phyloP scores from a whole-genome alignment of 2,329 filamentous ascomycete genomes.

The Aspergillus neotritici region DNA sequence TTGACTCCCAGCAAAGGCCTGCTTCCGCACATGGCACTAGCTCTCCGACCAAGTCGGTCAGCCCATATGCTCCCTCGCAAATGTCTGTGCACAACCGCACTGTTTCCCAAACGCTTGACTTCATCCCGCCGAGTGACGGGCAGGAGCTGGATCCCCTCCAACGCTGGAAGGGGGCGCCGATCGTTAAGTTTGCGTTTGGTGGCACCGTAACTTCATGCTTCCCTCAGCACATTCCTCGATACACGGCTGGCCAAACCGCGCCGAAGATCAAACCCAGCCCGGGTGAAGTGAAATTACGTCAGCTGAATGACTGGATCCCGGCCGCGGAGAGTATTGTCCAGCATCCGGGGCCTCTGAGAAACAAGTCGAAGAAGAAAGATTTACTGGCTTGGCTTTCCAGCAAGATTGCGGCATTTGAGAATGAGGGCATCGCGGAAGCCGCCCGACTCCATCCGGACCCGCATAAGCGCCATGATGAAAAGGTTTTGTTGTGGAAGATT shows the following conservation, averaged over 20 bases:
- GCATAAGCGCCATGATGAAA: conserved; percentile 68
- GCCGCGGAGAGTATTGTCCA: conserved; percentile 66
- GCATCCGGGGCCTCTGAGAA: conserved; percentile 84
- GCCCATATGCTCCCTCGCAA: conserved; percentile 31
- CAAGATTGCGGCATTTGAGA: conserved; percentile 70
- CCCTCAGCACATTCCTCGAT: conserved; percentile 81
- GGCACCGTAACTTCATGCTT: conserved; percentile 79
- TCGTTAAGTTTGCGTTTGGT: conserved; percentile 83
- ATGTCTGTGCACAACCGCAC: conserved; percentile 34
- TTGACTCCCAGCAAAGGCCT: conserved; percentile 48
- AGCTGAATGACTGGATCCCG: conserved; percentile 66
- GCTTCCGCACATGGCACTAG: conserved; percentile 50
- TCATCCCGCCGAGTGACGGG: conserved; percentile 53
- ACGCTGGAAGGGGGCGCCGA: conserved; percentile 83
- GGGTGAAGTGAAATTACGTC: conserved; percentile 74
- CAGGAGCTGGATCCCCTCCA: conserved; percentile 67
- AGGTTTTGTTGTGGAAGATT: conserved; percentile 80
- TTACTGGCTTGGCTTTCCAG: conserved; percentile 70
- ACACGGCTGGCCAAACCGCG: conserved; percentile 64
- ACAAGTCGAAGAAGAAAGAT: conserved; percentile 95
- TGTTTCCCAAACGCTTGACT: conserved; percentile 48
- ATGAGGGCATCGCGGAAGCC: conserved; percentile 40
- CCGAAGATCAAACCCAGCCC: conserved; percentile 77
- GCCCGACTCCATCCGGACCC: conserved; percentile 46
- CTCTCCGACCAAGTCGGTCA: conserved; percentile 35